Evolutionary conservation across 441 rosid genomes (phyloP).

Genomic region (Adansonia madagascariensis): DNA sequence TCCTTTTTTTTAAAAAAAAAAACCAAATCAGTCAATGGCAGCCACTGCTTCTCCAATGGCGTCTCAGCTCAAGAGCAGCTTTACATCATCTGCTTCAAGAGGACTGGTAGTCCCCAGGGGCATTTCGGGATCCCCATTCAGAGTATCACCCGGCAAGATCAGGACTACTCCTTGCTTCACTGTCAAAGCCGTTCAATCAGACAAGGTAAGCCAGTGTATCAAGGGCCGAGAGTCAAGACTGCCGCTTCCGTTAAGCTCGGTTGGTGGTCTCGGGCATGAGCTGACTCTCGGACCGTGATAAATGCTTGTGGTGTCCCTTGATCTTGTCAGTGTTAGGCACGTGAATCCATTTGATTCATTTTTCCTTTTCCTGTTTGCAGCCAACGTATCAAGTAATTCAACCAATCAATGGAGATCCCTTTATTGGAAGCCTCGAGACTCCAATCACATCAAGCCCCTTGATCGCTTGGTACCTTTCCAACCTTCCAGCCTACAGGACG

Average conservation of each 20-base stretch:
- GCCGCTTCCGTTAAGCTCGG: too few relatives aligned
- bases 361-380: conserved; percentile 37
- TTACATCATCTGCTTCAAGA: conserved; percentile 59
- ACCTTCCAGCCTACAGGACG: conserved; percentile 93
- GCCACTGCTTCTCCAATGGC: conserved; percentile 91
- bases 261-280: too few relatives aligned
- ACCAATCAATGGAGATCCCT: conserved; percentile 97
- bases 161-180: conserved; percentile 56
- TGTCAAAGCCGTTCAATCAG: conserved; percentile 72
- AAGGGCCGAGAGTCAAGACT: too few relatives aligned
- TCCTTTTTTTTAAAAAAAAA: background rate
- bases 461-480: conserved; percentile 92
- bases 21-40: conserved; percentile 42
- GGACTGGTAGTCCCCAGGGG: conserved; percentile 62
- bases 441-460: conserved; percentile 94
- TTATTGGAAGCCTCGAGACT: conserved; percentile 95
- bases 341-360: background rate
- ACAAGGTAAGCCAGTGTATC: conserved; percentile 54
- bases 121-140: conserved; percentile 64
- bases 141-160: conserved; percentile 49
- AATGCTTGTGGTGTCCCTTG: too few relatives aligned
- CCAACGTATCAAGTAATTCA: conserved; percentile 89
- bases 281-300: too few relatives aligned
- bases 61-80: conserved; percentile 82
- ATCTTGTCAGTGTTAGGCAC: background rate